Evolutionary conservation across 2,329 filamentous ascomycete species (phyloP), one percentile per base, ranked within the genome.

Genomic region (Colletotrichum filicis): DNA sequence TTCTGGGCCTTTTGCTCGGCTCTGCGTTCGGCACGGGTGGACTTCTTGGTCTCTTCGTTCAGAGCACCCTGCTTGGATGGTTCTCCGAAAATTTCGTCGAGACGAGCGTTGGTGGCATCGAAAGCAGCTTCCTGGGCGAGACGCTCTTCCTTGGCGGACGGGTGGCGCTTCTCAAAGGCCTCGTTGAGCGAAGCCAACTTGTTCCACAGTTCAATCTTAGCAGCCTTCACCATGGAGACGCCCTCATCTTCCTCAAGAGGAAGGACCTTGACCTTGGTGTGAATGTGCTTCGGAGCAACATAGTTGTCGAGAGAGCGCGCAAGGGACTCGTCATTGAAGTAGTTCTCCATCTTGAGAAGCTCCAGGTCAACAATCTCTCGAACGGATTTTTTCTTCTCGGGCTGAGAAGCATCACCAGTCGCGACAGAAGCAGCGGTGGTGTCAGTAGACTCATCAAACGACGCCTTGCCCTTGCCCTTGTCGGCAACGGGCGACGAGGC

Each of bases 271-370:
- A 64, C 35, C 59, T 72, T 46, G 59, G 59, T 66, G 8, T 59
- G 32, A 14, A 59, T 60, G 12, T 49, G 24, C 65, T 62, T 69
- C 7, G 61, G 67, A 14, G 71, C 60, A 3, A 32, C 68, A n/a
- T 71, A 62, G 19, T 71, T 30, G 30, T 73, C 71, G 30, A 73
- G 49, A 24, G 67, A 71, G 24, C 67, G 71, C 7, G 67, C 35
- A 26, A 73, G 62, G 19, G 71, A 56, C 32, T 58, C 35, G 32
- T 35, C 49, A 19, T 73, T 71, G 71, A 49, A 66, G 16, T 66
- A 71, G 1, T 71, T 61, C 42, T 73, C 67, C 66, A 71, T 71
- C 28, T 71, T 71, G 56, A 73, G 68, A 24, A 73, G 16, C 19
- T 70, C 66, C 16, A 73, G 57, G 7, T 70, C 66, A 24, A n/a